Base-by-base conservation (phyloP, 176 grass and related monocot species). In the Paspalum vaginatum region DNA sequence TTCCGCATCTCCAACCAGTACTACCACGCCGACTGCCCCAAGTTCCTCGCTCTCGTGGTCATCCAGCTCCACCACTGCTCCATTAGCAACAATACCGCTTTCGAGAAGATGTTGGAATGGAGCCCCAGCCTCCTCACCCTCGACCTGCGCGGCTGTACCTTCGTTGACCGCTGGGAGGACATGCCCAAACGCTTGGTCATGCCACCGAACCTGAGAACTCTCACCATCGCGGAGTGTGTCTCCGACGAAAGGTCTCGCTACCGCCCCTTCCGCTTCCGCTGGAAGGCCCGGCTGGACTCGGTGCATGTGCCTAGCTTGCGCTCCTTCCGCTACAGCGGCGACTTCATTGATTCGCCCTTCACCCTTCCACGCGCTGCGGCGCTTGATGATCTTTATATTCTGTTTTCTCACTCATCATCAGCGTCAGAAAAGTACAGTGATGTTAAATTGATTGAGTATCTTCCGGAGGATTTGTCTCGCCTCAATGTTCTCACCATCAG, bases 101-200 rank as follows among this genome's bases (percentile, higher is more conserved):
- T 92, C 25, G 53, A 32, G 4, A 86, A 80, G 25, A 80, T 90
- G 41, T 42, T 92, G 5, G 20, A 47, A 8, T 49, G 74, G 20
- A 92, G 88, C 54, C 90, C 93, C 11, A 5, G 2, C 11, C 82
- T 96, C 65, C 87, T 76, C 1, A 71, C 72, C 24, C 85, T 96
- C 40, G 72, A 81, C 14, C 71, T 96, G 6, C 79, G 72, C 25
- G 14, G 39, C 51, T 92, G 87, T 61, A 3, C 11, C 0, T 37
- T 16, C 53, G 69, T 20, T 4, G 0, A 4, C 5, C 6, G 50
- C 47, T 50, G 2, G 15, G 40, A 1, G 22, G 15, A 32, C 5
- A 6, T 4, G 2, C 4, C 9, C 8, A 1, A 8, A 3, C 14
- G 14, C 6, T 42, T 49, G 16, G 17, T 9, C 45, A 32, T 17